These are phyloP conservation scores for Monosporascus sp. DNA, from an alignment of 2,329 filamentous ascomycete species.

Conservation along the genomic window DNA sequence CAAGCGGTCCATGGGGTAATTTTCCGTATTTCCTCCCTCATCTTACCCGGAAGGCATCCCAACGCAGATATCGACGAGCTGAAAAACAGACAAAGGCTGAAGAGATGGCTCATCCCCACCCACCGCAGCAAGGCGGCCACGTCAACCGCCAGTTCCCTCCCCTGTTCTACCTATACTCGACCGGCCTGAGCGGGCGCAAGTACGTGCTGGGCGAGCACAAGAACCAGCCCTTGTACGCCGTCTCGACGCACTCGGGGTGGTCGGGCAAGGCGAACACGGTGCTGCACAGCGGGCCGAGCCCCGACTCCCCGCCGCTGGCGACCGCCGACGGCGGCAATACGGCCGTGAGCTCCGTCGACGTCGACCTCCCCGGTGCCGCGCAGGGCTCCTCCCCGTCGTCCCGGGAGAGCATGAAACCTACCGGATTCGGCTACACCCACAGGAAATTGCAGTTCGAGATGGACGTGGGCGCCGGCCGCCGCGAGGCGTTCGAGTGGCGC, in stretches of 20 bases:
- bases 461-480: conserved; percentile 13
- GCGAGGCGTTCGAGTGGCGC: conserved; percentile 40
- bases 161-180: conserved; percentile 27
- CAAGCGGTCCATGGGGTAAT: too few species aligned
- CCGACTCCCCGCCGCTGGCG: conserved; percentile 24
- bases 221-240: conserved; percentile 27
- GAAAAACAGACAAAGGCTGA: too few species aligned
- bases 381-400: conserved; percentile 13
- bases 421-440: conserved; percentile 7
- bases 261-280: conserved; percentile 23
- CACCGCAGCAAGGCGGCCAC: neutral
- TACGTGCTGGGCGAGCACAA: conserved; percentile 27
- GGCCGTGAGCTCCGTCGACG: conserved; percentile 6
- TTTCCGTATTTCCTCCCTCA: too few species aligned
- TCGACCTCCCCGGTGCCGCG: conserved; percentile 21
- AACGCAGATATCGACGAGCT: too few species aligned
- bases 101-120: too few species aligned
- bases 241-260: conserved; percentile 20
- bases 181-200: conserved; percentile 4
- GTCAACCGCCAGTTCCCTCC: conserved; percentile 26
- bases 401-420: conserved; percentile 2
- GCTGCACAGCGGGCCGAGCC: conserved; percentile 29
- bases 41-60: too few species aligned
- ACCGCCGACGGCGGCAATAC: conserved; percentile 10
- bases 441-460: conserved; percentile 29